Evolutionary conservation across 1,284 basidiomycete genomes (phyloP).

Genomic region (Coniophora puteana): DNA sequence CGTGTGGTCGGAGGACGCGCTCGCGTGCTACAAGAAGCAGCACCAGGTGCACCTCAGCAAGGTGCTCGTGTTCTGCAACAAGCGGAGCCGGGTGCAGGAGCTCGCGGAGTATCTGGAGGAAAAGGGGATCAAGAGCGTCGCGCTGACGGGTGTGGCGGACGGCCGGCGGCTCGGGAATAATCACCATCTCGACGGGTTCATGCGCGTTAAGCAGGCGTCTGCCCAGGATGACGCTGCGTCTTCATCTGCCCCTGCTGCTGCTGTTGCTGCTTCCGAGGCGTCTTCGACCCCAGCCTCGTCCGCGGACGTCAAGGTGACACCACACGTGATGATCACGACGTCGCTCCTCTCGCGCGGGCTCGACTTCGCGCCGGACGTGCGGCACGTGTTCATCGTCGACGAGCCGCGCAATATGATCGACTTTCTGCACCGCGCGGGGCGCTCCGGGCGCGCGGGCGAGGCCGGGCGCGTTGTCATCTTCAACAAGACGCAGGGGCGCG

Average conservation of each 20-base stretch:
- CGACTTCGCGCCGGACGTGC: constrained; percentile 76
- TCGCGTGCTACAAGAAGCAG: constrained; percentile 27
- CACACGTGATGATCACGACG: constrained; percentile 82
- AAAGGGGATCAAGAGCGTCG: constrained; percentile 63
- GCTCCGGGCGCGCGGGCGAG: constrained; percentile 70
- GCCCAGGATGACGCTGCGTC: no score
- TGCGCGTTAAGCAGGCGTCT: constrained; percentile 34
- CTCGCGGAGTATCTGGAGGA: constrained; percentile 54
- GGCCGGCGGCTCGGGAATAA: constrained; percentile 65
- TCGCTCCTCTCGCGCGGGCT: constrained; percentile 89
- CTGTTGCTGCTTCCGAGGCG: constrained; percentile 7
- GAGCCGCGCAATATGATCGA: constrained; percentile 85
- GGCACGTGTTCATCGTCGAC: constrained; percentile 81
- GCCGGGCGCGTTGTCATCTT: constrained; percentile 69
- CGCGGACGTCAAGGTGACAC: constrained; percentile 29
- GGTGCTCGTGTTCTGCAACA: constrained; percentile 81
- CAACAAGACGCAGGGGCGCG: constrained; percentile 56
- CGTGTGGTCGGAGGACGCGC: constrained; percentile 73
- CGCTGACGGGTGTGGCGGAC: constrained; percentile 54
- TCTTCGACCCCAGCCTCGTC: constrained; percentile 16
- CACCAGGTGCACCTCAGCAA: constrained; percentile 39
- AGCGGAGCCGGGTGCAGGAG: constrained; percentile 59
- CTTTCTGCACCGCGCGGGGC: constrained; percentile 85
- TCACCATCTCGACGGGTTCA: constrained; percentile 69
- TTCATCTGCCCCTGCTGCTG: constrained; percentile 4